phyloP scores from a whole-genome alignment of 768 basidiomycete genomes.

The Podaxis sp. region DNA sequence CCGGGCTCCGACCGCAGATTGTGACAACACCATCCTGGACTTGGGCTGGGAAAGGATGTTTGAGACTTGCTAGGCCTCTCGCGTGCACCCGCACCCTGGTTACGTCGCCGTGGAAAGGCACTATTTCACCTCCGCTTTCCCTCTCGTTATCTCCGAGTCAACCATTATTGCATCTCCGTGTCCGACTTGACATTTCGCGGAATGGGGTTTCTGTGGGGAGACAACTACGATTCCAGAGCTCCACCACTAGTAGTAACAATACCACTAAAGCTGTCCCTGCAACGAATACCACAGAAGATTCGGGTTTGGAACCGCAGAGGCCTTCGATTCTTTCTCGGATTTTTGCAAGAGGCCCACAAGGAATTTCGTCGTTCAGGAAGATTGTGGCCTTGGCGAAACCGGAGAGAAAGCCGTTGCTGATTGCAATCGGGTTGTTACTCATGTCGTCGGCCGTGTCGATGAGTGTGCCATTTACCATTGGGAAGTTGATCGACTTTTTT shows the following conservation, averaged over 20 bases:
- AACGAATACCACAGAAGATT: neutral
- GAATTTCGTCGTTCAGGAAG: constrained; percentile 64
- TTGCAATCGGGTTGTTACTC: constrained; percentile 76
- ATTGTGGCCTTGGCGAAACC: constrained; percentile 77
- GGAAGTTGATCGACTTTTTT: constrained; percentile 93
- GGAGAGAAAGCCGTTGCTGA: constrained; percentile 70
- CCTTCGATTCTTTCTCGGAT: constrained; percentile 21
- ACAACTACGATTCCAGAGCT: neutral
- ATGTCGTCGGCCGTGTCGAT: constrained; percentile 90
- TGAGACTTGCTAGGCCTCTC: neutral
- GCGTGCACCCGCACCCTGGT: neutral
- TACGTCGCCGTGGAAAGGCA: neutral
- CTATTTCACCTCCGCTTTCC: neutral
- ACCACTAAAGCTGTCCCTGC: neutral
- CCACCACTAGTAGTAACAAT: neutral
- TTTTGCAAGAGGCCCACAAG: constrained; percentile 32
- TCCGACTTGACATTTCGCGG: neutral
- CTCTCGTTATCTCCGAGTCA: neutral
- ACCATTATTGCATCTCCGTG: neutral
- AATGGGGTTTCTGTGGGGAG: neutral
- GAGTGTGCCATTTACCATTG: constrained; percentile 90
- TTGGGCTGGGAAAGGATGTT: neutral
- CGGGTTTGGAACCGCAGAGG: neutral
- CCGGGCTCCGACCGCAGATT: neutral
- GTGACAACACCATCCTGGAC: neutral